Evolutionary conservation across 768 basidiomycete genomes (phyloP), one percentile per base, ranked within the genome.

Genomic region (Lactifluus volemus): DNA sequence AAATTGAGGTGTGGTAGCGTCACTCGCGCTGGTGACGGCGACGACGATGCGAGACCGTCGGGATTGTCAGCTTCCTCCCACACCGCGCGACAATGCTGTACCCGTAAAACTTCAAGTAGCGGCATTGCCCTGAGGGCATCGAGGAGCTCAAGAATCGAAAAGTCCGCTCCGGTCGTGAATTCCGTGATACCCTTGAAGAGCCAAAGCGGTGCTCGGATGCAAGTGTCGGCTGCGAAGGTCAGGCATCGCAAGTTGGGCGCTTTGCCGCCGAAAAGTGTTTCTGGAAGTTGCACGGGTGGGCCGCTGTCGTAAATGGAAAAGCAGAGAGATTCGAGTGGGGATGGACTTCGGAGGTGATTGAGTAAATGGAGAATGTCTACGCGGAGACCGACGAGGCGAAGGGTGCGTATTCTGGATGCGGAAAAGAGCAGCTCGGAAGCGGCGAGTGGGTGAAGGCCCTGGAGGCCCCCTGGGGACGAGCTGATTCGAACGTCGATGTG

Each of bases 381-480:
- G 32, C 51, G 61, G n/a, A 62, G 61, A 30, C 61, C 61, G 32
- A 49, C 17, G 47, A 62, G 56, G 32, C 61, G 61, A 19, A 62
- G 56, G 1, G 61, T 44, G 56, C 51, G 47, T 48, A 62, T 58
- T n/a, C 61, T 41, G 10, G 61, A 62, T 3, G 61, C 56, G 12
- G 41, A 38, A 42, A 62, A 62, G 36, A 62, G 56, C 14, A 62
- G 17, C 34, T 63, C 61, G 7, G 61, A 63, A 0, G 61, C 61
- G 21, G 61, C 61, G 32, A 63, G 57, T 6, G 57, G 61, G 52
- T 63, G 61, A 8, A 63, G 47, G 14, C 61, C 61, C 21, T 63
- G 12, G 58, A 39, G n/a, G 56, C 61, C 21, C 58, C 57, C 0
- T 39, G 25, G n/a, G 34, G 48, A 17, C 17, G 61, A 25, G 10